Evolutionary conservation across 176 grass and related monocot species (phyloP), one percentile per base, ranked within the genome.

Genomic region (Poa annua): DNA sequence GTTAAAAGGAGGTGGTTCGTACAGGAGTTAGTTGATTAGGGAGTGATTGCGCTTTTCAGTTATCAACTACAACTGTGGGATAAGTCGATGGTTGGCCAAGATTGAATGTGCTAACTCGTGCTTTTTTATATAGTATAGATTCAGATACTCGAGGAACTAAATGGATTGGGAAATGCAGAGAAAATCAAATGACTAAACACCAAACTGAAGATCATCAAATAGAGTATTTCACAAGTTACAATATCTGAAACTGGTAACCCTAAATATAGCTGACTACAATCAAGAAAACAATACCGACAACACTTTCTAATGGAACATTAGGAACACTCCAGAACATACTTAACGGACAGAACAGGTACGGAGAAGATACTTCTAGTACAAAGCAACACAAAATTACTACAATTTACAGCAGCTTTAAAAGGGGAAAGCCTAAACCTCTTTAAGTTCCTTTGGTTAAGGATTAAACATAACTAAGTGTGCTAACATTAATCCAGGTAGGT

Each of bases 181-280:
- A 73, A 44, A 50, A 73, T 64, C 19, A 19, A 14, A 84, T 51
- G 56, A 74, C 15, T 69, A 81, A 56, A 24, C 52, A 83, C 10
- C 29, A 76, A 17, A 61, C 4, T 50, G 11, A 25, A 79, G 57
- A 80, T 50, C 39, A 66, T 79, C n/a, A 22, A 74, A 88, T 65
- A 57, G 84, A 32, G 20, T 35, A 12, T 50, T 84, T 29, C 67
- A 56, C 53, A 41, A 45, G 70, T 64, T 21, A 81, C 33, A 72
- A 75, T 35, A 15, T 80, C 45, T 66, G 10, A 74, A 74, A 16
- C 49, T 74, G 67, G 59, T 44, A 64, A 74, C 25, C 44, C 55
- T 3, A 34, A 56, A 35, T 75, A 24, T 38, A 38, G 20, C 11
- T 45, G 57, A 42, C 44, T 39, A 74, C 11, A 3, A 73, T 70